Evolutionary conservation across 2,329 filamentous ascomycete species (phyloP), one percentile per base, ranked within the genome.

Genomic region (Coniella vitis): DNA sequence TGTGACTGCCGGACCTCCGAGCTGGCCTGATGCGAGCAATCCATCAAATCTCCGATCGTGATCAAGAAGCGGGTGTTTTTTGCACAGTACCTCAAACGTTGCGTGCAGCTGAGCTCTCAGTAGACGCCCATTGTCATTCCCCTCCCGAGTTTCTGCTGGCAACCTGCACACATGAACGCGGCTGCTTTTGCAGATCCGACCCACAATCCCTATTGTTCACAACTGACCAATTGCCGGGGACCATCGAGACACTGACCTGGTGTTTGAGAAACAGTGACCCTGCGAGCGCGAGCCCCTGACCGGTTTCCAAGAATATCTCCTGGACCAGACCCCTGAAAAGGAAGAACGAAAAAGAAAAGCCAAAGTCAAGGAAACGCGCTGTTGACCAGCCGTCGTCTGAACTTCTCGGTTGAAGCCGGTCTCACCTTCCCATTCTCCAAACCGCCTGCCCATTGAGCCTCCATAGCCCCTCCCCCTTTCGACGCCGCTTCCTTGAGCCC

Each of bases 41-140:
- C 47, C 20, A 44, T 53, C 47, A 51, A 47, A 53, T 53, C 44
- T 45, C 51, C 51, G 51, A 51, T 37, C 48, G 32, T 47, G 38
- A 21, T 29, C 35, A 46, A 17, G 47, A 34, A 38, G 38, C 45
- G 20, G 17, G 13, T 20, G 20, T 20, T 10, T 34, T n/a, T 19
- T 34, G 17, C 19, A 38, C 21, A 20, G 5, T 36, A 16, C 34
- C 13, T 36, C 14, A 7, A 7, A 14, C 34, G 4, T 36, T 36
- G 34, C 7, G 13, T 5, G 13, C 5, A 14, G 13, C 34, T 14
- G 16, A 36, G 13, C 34, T 14, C 4, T 36, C 34, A 13, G 14
- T 14, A 13, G 34, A 36, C 14, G 12, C 34, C 34, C 7, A 36
- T 36, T 36, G 25, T 29, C 10, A 10, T 29, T 10, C 10, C 25